Evolutionary conservation across 1,284 basidiomycete genomes (phyloP).

Genomic region (Kwoniella shivajii): DNA sequence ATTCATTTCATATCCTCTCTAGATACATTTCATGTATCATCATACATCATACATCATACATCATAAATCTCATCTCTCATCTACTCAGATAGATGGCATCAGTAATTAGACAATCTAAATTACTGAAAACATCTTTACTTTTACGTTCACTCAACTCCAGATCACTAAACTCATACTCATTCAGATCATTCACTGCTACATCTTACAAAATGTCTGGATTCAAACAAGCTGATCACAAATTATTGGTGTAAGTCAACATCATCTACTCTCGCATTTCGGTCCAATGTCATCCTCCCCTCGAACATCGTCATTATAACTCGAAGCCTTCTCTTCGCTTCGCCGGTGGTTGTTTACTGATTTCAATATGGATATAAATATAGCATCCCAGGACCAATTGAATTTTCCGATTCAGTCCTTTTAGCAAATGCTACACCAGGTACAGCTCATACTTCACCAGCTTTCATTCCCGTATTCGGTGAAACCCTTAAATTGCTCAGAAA

Average conservation of each 20-base stretch:
- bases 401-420: conserved; percentile 54
- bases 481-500: conserved; percentile 83
- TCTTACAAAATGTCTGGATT: conserved; percentile 26
- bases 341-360: background rate
- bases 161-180: background rate
- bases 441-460: conserved; percentile 88
- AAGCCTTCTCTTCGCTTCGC: background rate
- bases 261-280: background rate
- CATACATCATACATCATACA: no score
- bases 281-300: background rate
- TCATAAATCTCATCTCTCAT: no score
- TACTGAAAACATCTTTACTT: no score
- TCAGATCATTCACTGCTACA: background rate
- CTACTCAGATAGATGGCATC: no score
- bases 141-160: no score
- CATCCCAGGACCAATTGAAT: conserved; percentile 55
- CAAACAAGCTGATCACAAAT: conserved; percentile 52
- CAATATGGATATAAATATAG: conserved; percentile 21
- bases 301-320: background rate
- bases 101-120: background rate
- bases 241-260: conserved; percentile 44
- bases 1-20: no score
- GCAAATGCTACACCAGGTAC: conserved; percentile 65
- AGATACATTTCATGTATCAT: no score
- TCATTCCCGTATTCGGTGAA: conserved; percentile 87